These are phyloP conservation scores for Corrigiola litoralis DNA, from an alignment of 179 eudicot species.

Conservation along the genomic window DNA sequence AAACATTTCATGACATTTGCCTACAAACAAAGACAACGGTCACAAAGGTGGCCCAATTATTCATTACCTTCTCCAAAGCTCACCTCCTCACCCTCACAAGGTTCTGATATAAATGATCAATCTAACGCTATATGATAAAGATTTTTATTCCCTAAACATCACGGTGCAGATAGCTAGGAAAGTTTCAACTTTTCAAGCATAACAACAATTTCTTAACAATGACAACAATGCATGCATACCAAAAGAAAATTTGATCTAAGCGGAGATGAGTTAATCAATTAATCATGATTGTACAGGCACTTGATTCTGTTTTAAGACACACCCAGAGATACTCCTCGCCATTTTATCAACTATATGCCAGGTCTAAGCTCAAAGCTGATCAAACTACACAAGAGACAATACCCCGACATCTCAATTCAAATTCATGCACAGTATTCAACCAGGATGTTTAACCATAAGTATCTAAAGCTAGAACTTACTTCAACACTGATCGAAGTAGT, in stretches of 20 bases:
- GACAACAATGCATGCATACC: not conserved
- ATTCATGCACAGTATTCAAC: not conserved
- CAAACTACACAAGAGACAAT: not conserved
- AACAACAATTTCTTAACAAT: no score
- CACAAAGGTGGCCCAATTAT: not conserved
- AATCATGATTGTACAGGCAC: not conserved
- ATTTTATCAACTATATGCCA: no score
- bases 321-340: no score
- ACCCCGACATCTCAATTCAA: not conserved
- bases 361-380: not conserved
- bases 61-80: not conserved
- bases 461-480: conserved; percentile 40
- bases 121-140: not conserved
- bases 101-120: not conserved
- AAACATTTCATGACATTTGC: not conserved
- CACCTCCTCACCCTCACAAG: not conserved
- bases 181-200: no score
- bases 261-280: not conserved
- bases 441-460: not conserved
- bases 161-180: no score
- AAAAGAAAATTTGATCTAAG: not conserved
- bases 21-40: not conserved
- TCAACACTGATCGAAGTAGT: conserved; percentile 71
- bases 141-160: no score
- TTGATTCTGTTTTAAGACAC: not conserved